Conservation (phyloP, 1,284 basidiomycete species). For the Psilocybe mexicana region DNA sequence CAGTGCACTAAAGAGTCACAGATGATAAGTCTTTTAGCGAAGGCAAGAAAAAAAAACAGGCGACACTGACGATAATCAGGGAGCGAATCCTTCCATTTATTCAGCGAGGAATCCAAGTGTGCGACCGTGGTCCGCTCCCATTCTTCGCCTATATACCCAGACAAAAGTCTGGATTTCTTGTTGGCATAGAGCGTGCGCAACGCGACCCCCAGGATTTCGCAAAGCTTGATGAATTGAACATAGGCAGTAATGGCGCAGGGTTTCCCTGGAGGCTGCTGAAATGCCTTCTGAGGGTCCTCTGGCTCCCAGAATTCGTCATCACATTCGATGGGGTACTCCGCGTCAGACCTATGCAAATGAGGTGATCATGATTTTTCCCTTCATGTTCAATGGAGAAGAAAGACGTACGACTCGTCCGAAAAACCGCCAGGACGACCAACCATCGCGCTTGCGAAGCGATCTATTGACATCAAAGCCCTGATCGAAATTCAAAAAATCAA, state of each 20-base stretch:
- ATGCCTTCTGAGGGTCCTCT: conserved; percentile 41
- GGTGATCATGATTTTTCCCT: neutral
- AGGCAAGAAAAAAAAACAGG: too few relatives aligned
- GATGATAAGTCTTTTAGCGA: too few relatives aligned
- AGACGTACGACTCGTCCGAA: conserved; percentile 74
- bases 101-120: conserved; percentile 63
- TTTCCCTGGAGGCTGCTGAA: conserved; percentile 49
- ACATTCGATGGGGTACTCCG: conserved; percentile 64
- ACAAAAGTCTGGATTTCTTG: conserved; percentile 50
- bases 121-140: conserved; percentile 56
- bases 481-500: too few relatives aligned
- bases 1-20: conserved; percentile 46
- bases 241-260: conserved; percentile 52
- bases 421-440: conserved; percentile 75
- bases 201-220: conserved; percentile 58
- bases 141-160: conserved; percentile 52
- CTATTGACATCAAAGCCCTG: conserved; percentile 59
- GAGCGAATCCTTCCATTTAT: conserved; percentile 62
- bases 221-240: conserved; percentile 52
- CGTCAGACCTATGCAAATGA: conserved; percentile 51
- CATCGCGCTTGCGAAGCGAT: conserved; percentile 60
- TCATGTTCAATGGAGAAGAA: neutral
- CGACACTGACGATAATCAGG: conserved; percentile 44
- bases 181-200: conserved; percentile 51
- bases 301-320: conserved; percentile 70